Conservation (phyloP, 305 asterid species). For the Plantago coronopus region DNA sequence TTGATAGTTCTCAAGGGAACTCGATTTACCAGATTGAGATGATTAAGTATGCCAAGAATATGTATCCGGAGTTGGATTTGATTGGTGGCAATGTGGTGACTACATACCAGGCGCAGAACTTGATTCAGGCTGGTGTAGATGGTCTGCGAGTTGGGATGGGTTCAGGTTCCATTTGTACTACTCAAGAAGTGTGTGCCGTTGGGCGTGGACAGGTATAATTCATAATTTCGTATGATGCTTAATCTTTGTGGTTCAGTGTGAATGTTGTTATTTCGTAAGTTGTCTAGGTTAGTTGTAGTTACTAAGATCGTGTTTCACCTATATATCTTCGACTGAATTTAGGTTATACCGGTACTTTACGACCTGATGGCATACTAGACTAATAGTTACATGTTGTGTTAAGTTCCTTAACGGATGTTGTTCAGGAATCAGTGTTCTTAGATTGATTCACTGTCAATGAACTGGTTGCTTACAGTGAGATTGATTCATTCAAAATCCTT, state of each 20-base stretch:
- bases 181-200: slow-evolving; percentile 97
- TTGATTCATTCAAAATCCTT: too few relatives aligned
- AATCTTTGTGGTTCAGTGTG: background rate
- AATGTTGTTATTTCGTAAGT: background rate
- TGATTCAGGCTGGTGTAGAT: slow-evolving; percentile 87
- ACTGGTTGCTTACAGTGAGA: too few relatives aligned
- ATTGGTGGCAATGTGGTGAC: slow-evolving; percentile 96
- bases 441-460: too few relatives aligned
- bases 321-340: too few relatives aligned
- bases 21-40: slow-evolving; percentile 80
- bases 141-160: slow-evolving; percentile 99
- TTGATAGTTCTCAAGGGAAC: slow-evolving; percentile 93
- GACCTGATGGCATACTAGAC: too few relatives aligned
- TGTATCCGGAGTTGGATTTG: slow-evolving; percentile 68
- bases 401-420: too few relatives aligned
- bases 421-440: too few relatives aligned
- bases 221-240: background rate
- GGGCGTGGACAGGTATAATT: slow-evolving; percentile 97
- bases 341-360: too few relatives aligned
- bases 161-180: slow-evolving; percentile 95
- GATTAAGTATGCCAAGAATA: slow-evolving; percentile 74
- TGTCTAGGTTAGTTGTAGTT: too few relatives aligned
- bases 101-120: slow-evolving; percentile 72
- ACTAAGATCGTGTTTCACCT: too few relatives aligned
- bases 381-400: too few relatives aligned